phyloP scores from a whole-genome alignment of 116 monocot genomes.

The Iris pallida region DNA sequence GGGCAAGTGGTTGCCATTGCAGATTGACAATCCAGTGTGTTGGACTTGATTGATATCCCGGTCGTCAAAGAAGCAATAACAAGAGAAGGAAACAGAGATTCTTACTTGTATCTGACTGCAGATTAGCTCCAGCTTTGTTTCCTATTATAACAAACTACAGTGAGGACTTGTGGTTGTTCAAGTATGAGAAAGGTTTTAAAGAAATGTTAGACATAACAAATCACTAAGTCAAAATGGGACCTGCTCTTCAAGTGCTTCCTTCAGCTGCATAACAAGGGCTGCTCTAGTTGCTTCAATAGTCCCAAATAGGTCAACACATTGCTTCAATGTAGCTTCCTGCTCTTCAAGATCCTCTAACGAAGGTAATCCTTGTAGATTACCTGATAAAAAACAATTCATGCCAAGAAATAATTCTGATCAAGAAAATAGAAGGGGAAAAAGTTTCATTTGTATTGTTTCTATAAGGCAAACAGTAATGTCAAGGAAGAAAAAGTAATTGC shows the following conservation, averaged over 20 bases:
- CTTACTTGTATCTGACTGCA: slow-evolving; percentile 64
- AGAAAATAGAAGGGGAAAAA: no score
- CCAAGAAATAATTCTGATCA: no score
- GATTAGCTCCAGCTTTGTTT: slow-evolving; percentile 46
- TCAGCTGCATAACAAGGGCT: slow-evolving; percentile 55
- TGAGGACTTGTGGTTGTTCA: background rate
- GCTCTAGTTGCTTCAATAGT: slow-evolving; percentile 52
- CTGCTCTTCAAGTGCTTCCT: slow-evolving; percentile 82
- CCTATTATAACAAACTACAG: slow-evolving; percentile 27
- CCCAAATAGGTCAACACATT: slow-evolving; percentile 76
- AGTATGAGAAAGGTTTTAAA: background rate
- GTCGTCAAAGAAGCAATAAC: background rate
- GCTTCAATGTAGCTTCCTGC: slow-evolving; percentile 63
- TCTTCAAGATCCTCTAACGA: slow-evolving; percentile 52
- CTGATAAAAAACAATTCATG: slow-evolving; percentile 24
- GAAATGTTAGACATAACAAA: background rate
- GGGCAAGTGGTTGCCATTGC: no score
- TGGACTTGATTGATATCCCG: no score
- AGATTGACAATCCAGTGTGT: no score
- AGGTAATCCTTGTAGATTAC: slow-evolving; percentile 41
- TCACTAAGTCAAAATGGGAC: slow-evolving; percentile 17
- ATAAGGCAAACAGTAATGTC: no score
- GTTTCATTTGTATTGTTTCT: no score
- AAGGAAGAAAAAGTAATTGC: no score
- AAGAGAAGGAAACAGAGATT: slow-evolving; percentile 2